Percentiles rank a stretch among this genome's conserved stretches.
phyloP scores from a whole-genome alignment of 805 yeast species.

The Kodamaea hsintzibuensis region DNA sequence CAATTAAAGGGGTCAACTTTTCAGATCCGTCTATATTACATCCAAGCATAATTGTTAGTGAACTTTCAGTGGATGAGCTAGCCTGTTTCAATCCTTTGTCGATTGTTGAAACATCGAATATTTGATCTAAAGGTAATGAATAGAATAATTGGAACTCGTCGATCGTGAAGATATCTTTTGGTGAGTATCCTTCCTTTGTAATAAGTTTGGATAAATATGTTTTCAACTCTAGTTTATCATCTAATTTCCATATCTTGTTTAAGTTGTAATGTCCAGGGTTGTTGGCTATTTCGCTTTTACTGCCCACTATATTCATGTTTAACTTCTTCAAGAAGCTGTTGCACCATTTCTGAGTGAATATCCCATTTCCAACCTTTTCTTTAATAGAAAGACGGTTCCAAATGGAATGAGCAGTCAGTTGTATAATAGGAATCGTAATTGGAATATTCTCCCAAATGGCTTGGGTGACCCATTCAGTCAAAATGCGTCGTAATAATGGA shows the following conservation, averaged over 20 bases:
- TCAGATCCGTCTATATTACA: constrained; percentile 64
- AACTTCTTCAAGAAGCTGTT: constrained; percentile 47
- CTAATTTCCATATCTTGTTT: constrained; percentile 60
- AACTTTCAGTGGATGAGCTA: constrained; percentile 39
- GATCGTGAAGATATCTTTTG: constrained; percentile 55
- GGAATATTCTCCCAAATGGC: constrained; percentile 68
- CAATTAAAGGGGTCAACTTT: constrained; percentile 58
- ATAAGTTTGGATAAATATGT: constrained; percentile 37
- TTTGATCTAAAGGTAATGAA: constrained; percentile 60
- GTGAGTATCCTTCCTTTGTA: constrained; percentile 36
- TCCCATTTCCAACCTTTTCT: constrained; percentile 61
- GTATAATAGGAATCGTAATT: constrained; percentile 61
- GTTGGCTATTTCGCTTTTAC: constrained; percentile 40
- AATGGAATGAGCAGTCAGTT: constrained; percentile 60
- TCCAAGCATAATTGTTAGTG: constrained; percentile 59
- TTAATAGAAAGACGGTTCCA: constrained; percentile 60
- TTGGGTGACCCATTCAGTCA: constrained; percentile 71
- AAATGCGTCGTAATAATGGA: constrained; percentile 54
- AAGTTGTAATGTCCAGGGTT: constrained; percentile 30
- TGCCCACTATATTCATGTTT: constrained; percentile 51
- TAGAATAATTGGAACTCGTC: constrained; percentile 64
- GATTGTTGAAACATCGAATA: constrained; percentile 46
- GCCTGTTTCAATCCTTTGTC: constrained; percentile 44
- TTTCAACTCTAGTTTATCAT: constrained; percentile 54
- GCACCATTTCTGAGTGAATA: constrained; percentile 67